These are phyloP conservation scores for Pseudonectria foliicola DNA, from an alignment of 2,329 filamentous ascomycete genomes.

Conservation along the genomic window DNA sequence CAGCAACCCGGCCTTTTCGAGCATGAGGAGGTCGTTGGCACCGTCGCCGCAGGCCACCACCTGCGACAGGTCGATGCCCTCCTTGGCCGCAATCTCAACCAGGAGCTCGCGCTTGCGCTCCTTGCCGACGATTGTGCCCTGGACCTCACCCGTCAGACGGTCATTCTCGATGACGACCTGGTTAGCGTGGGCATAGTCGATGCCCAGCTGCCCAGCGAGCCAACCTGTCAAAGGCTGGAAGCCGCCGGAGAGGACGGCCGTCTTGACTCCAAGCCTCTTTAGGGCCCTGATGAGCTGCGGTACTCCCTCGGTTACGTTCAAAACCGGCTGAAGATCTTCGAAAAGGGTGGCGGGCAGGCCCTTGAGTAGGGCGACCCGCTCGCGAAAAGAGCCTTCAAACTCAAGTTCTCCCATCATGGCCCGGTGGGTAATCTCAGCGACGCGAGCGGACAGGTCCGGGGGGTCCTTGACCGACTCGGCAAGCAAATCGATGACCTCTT, in stretches of 20 bases:
- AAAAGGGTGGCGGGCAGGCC: constrained; percentile 76
- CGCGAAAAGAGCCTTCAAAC: constrained; percentile 76
- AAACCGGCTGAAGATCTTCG: constrained; percentile 63
- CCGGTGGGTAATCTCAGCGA: constrained; percentile 82
- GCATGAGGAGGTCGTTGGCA: constrained; percentile 77
- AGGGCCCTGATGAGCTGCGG: constrained; percentile 65
- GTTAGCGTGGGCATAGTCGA: constrained; percentile 87
- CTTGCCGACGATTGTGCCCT: constrained; percentile 66
- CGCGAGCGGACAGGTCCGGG: constrained; percentile 67
- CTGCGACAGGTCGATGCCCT: constrained; percentile 58
- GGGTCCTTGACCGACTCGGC: constrained; percentile 66
- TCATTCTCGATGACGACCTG: constrained; percentile 60
- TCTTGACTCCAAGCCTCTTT: constrained; percentile 73
- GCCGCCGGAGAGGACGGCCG: constrained; percentile 85
- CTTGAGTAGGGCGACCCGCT: constrained; percentile 71
- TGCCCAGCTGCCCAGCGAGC: constrained; percentile 71
- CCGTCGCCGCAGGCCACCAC: constrained; percentile 73
- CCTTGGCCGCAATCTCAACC: constrained; percentile 60
- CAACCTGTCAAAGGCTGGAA: constrained; percentile 85
- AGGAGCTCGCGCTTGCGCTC: constrained; percentile 68
- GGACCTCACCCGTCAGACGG: constrained; percentile 64
- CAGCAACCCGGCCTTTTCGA: constrained; percentile 59
- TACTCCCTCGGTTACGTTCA: constrained; percentile 79
- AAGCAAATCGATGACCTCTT: constrained; percentile 96
- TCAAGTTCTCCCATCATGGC: constrained; percentile 96